phyloP scores from a whole-genome alignment of 1,284 basidiomycete genomes.

The Malassezia furfur region DNA sequence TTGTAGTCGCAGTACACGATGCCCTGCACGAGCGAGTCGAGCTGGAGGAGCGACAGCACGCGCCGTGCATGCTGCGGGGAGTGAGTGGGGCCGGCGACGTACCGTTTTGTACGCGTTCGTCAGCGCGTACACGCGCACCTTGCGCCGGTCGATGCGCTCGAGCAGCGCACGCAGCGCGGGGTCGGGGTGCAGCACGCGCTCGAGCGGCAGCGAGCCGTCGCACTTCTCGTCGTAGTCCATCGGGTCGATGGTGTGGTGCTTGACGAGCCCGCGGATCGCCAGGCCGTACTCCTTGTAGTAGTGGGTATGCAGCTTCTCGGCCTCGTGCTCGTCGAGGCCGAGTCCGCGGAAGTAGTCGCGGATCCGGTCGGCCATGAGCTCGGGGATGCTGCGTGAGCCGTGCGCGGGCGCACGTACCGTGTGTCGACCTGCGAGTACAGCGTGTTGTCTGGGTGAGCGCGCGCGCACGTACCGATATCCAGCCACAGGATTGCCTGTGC shows the following conservation, averaged over 20 bases:
- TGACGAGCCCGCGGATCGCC: constrained; percentile 69
- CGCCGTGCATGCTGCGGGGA: constrained; percentile 63
- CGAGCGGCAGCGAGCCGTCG: constrained; percentile 71
- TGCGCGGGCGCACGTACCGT: constrained; percentile 5
- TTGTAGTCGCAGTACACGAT: constrained; percentile 73
- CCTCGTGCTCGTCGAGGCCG: constrained; percentile 62
- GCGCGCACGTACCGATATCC: constrained; percentile 55
- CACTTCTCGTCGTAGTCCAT: constrained; percentile 76
- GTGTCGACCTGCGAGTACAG: constrained; percentile 53
- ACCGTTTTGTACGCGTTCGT: constrained; percentile 43
- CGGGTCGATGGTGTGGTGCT: constrained; percentile 72
- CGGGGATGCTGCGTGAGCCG: constrained; percentile 54
- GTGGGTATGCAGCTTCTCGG: constrained; percentile 61
- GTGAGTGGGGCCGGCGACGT: constrained; percentile 5
- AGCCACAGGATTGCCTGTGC: constrained; percentile 58
- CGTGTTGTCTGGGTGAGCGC: constrained; percentile 58
- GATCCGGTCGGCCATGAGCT: constrained; percentile 68
- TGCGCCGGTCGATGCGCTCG: constrained; percentile 66
- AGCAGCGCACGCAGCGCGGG: constrained; percentile 60
- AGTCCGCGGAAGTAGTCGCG: constrained; percentile 69
- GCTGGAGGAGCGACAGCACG: constrained; percentile 63
- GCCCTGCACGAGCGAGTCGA: constrained; percentile 68
- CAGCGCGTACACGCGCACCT: constrained; percentile 54
- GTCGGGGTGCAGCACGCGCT: constrained; percentile 65
- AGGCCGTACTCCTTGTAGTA: constrained; percentile 73